A percentile compares a stretch with the other conserved stretches of the same genome.
Conservation (phyloP, 257 asterid species). For the Asclepias syriaca region DNA sequence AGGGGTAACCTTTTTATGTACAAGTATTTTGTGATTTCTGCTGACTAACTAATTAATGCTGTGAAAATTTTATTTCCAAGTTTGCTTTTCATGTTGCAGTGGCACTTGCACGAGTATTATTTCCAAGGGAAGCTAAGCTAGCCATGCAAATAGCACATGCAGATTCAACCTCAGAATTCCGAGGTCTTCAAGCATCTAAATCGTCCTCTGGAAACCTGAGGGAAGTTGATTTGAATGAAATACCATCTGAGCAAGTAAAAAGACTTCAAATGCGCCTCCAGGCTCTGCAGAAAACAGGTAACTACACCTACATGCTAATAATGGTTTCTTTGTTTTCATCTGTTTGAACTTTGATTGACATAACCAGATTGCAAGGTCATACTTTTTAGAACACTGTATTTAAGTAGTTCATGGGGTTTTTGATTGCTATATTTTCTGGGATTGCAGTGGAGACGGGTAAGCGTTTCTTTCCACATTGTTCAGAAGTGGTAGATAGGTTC, state of each 20-base stretch:
- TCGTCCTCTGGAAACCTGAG: constrained; percentile 38
- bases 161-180: constrained; percentile 59
- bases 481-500: constrained; percentile 65
- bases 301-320: background rate
- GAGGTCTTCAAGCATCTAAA: constrained; percentile 57
- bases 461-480: constrained; percentile 78
- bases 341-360: background rate
- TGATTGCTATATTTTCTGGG: background rate
- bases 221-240: constrained; percentile 63
- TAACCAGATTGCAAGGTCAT: background rate
- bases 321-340: background rate
- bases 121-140: constrained; percentile 69
- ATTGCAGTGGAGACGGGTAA: constrained; percentile 60
- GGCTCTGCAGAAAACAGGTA: constrained; percentile 85
- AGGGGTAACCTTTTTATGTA: constrained; percentile 43
- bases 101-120: constrained; percentile 80
- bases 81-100: constrained; percentile 35
- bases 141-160: constrained; percentile 87
- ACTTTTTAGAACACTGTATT: background rate
- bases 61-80: background rate
- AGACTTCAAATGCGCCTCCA: constrained; percentile 56
- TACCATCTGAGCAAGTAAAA: constrained; percentile 75
- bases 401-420: background rate
- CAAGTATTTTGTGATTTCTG: background rate
- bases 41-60: background rate